These are phyloP conservation scores for Lepidium didymum DNA, from an alignment of 345 rosid species.

Conservation along the genomic window DNA sequence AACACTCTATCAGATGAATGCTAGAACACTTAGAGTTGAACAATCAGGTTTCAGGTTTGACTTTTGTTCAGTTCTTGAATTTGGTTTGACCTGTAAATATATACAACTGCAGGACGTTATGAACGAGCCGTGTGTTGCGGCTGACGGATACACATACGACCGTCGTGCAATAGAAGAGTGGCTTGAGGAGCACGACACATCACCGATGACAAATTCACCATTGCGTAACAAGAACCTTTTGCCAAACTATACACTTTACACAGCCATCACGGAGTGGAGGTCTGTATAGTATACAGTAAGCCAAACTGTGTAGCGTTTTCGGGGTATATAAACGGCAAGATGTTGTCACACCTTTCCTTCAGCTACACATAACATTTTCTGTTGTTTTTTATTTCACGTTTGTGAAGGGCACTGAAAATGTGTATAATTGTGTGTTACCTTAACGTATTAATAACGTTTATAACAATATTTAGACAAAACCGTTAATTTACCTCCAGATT, in stretches of 20 bases:
- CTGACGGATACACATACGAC: constrained; percentile 85
- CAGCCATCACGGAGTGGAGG: constrained; percentile 78
- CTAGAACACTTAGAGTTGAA: not conserved
- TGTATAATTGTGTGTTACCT: not conserved
- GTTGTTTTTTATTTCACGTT: not conserved
- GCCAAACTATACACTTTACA: constrained; percentile 66
- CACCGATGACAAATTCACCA: constrained; percentile 59
- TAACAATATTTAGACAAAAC: not conserved
- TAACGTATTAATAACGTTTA: not conserved
- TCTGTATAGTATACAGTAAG: constrained; percentile 36
- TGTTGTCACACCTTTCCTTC: not conserved
- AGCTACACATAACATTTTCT: too few species aligned
- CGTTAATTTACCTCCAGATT: not conserved
- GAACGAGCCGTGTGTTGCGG: constrained; percentile 84
- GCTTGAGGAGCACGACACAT: constrained; percentile 54
- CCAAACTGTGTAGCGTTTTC: constrained; percentile 12
- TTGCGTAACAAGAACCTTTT: constrained; percentile 50
- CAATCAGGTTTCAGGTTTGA: not conserved
- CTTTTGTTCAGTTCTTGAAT: not conserved
- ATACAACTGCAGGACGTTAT: constrained; percentile 53
- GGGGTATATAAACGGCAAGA: constrained; percentile 11
- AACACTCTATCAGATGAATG: not conserved
- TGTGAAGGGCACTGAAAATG: not conserved
- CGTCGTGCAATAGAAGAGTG: constrained; percentile 69
- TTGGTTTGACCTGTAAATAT: not conserved